Evolutionary conservation across 73 alveolate genomes (phyloP), one percentile per base, ranked within the genome.

Genomic region (Durusdinium trenchii): DNA sequence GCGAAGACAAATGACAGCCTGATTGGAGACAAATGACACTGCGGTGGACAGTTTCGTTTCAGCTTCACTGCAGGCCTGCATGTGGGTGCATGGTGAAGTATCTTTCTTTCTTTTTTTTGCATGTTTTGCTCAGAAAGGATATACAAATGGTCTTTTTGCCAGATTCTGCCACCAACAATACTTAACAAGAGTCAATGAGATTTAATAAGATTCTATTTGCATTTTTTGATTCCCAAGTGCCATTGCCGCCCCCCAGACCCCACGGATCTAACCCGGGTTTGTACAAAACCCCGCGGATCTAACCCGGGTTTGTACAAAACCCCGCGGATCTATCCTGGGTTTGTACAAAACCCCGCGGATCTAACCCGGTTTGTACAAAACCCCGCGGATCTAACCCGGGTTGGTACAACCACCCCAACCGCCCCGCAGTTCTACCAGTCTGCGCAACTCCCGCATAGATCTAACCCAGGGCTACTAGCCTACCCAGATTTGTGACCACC

Each of bases 271-370:
- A n/a, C n/a, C n/a, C n/a, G n/a, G n/a, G n/a, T n/a, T n/a, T n/a
- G n/a, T n/a, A n/a, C n/a, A n/a, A 69, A 30, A 69, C 82, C 82
- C 82, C 38, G 82, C 82, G 50, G 82, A 10, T 69, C n/a, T n/a
- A 23, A n/a, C 30, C 50, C 50, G n/a, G n/a, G n/a, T n/a, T n/a
- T n/a, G n/a, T n/a, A n/a, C n/a, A n/a, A n/a, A n/a, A n/a, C n/a
- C n/a, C n/a, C n/a, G n/a, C n/a, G n/a, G n/a, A n/a, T n/a, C n/a
- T n/a, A n/a, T n/a, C n/a, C n/a, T n/a, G 9, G 50, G 9, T 16
- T 9, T 69, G 38, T n/a, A 6, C 50, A n/a, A 69, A 69, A 14
- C 82, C 82, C 82, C 38, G 30, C 82, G 50, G 82, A 69, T 69
- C 82, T 69, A 30, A 5, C 38, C 82, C 50, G 82, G 47, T 28